Evolutionary conservation across 495 filamentous ascomycete species (phyloP).

Genomic region (Aspergillus diversus): DNA sequence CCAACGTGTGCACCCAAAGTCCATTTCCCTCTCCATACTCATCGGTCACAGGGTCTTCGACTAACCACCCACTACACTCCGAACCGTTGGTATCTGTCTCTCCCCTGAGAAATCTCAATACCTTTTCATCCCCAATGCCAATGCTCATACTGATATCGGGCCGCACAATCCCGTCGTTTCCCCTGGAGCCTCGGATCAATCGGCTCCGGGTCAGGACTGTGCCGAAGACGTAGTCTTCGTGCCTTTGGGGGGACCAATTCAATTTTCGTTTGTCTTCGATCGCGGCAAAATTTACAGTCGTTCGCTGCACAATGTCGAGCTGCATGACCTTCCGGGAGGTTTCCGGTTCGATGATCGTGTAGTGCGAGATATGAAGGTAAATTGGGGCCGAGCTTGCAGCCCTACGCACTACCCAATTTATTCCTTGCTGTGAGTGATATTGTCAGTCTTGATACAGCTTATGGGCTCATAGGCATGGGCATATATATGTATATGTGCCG

Average conservation of each 20-base stretch:
- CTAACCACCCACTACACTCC: slow-evolving; percentile 6
- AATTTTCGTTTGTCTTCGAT: slow-evolving; percentile 8
- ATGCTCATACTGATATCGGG: background rate
- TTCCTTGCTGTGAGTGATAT: background rate
- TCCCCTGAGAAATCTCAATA: background rate
- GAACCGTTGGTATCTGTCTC: background rate
- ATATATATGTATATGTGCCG: too few relatives aligned
- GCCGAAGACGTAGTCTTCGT: slow-evolving; percentile 7
- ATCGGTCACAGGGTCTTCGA: background rate
- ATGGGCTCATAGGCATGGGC: background rate
- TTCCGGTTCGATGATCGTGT: background rate
- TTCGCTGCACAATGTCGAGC: slow-evolving; percentile 4
- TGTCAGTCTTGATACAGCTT: background rate
- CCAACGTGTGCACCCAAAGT: slow-evolving; percentile 10
- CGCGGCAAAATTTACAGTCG: background rate
- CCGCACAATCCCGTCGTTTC: background rate
- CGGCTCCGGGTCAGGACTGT: background rate
- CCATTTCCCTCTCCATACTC: slow-evolving; percentile 5
- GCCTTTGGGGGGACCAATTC: background rate
- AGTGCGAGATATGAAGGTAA: slow-evolving; percentile 2
- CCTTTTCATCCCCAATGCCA: background rate
- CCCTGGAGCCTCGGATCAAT: slow-evolving; percentile 1
- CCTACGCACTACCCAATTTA: background rate
- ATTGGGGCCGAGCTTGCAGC: slow-evolving; percentile 2
- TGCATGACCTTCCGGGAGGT: background rate